Evolutionary conservation across 495 filamentous ascomycete genomes (phyloP).

Genomic region (Aspergillus cristatus): DNA sequence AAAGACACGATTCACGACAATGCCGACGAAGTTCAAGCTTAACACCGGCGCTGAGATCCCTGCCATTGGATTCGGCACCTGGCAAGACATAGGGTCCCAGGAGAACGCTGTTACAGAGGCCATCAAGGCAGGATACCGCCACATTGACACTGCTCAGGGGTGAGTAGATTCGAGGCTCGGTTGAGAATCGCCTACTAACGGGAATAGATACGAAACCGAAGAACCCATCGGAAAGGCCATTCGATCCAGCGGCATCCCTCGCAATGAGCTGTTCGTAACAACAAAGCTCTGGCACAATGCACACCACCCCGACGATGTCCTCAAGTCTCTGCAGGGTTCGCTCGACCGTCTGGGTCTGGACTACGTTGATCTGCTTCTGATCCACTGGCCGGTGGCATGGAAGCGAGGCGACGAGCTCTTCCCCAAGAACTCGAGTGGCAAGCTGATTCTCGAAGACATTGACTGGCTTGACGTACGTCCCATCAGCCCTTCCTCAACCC

Average conservation of each 20-base stretch:
- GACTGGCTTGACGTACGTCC: slow-evolving; percentile 44
- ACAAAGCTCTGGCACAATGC: slow-evolving; percentile 63
- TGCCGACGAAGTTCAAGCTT: slow-evolving; percentile 31
- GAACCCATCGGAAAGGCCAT: slow-evolving; percentile 48
- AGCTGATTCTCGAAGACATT: slow-evolving; percentile 30
- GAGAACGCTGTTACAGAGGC: slow-evolving; percentile 38
- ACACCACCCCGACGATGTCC: slow-evolving; percentile 55
- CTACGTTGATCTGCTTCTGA: slow-evolving; percentile 63
- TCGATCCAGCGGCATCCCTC: slow-evolving; percentile 43
- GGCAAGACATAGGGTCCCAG: slow-evolving; percentile 39
- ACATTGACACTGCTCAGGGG: slow-evolving; percentile 51
- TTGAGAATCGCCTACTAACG: too few species aligned
- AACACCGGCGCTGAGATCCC: slow-evolving; percentile 45
- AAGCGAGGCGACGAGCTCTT: slow-evolving; percentile 28
- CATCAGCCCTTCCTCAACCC: not conserved
- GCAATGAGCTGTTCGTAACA: slow-evolving; percentile 58
- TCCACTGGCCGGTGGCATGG: slow-evolving; percentile 58
- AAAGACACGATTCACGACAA: too few species aligned
- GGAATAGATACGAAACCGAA: slow-evolving; percentile 40
- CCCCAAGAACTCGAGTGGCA: slow-evolving; percentile 35
- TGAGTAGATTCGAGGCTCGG: slow-evolving; percentile 26
- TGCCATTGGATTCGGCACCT: slow-evolving; percentile 40
- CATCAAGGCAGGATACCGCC: slow-evolving; percentile 49
- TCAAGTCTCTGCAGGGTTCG: slow-evolving; percentile 48
- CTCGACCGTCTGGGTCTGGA: slow-evolving; percentile 51